Evolutionary conservation across 345 rosid species (phyloP), one percentile per base, ranked within the genome.

Genomic region (Brassica rapa): DNA sequence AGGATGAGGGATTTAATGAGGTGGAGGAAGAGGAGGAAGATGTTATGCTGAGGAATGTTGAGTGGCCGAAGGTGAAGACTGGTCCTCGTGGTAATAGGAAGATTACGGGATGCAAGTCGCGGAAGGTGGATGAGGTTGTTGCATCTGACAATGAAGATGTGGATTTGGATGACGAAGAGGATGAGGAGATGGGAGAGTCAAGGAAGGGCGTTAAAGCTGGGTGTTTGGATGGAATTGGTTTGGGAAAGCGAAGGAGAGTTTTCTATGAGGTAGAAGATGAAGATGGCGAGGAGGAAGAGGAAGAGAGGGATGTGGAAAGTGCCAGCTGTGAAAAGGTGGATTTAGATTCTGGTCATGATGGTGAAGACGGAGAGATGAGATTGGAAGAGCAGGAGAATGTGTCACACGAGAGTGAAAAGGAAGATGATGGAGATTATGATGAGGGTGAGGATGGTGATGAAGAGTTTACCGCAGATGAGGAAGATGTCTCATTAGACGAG

Each of bases 401-500:
- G 64, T 71, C 77, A 24, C 72, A 59, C 39, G 77, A 71, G 19
- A 66, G 65, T 2, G 74, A 81, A n/a, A 71, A 71, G 32, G 81
- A 71, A 33, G 89, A 92, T 39, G 87, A 78, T 19, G 89, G 86
- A 25, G 81, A 87, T 10, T 88, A 84, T 4, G 85, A 84, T 5
- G 86, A 84, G n/a, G 88, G 66, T 5, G 90, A 85, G 0, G 88
- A 90, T 8, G 87, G 82, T 4, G 91, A 89, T 8, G 94, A 86
- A 5, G 91, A 93, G 68, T 90, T 85, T 71, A 83, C 88, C 0
- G 83, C 82, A 3, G 94, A 89, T 69, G 94, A 84, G 25, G 94
- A 86, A 51, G 90, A 93, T 63, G 91, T 89, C 71, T 86, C 85
- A 60, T 67, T 86, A 71, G 92, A 88, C n/a, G 99, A 90, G 82